Evolutionary conservation across 352 stramenopile genomes (phyloP), one percentile per base, ranked within the genome.

Genomic region (Phytophthora pini): DNA sequence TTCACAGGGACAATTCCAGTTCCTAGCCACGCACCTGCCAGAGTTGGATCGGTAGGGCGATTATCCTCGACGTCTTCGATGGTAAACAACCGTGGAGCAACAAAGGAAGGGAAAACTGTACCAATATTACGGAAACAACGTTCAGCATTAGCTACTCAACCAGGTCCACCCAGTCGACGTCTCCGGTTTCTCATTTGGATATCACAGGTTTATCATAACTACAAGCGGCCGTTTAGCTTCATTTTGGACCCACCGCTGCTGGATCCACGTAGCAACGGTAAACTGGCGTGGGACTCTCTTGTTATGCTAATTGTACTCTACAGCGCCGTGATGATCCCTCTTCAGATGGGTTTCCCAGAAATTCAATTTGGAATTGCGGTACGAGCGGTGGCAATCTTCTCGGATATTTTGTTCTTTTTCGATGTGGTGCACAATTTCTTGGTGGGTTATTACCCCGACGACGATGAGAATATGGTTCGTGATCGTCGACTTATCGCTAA

Each of bases 241-340:
- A 46, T 85, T 1, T 66, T 64, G 13, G 5, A 82, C 1, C 56
- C 62, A 15, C 76, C 81, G 1, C 49, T 92, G 5, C 45, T 92
- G 5, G 81, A 92, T 29, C 84, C 84, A 17, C 74, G 79, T 6
- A 82, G 72, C 61, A 87, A 77, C 11, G 59, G 50, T 5, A 90
- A 89, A 52, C 68, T 92, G 29, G 63, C 61, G 38, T 92, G 84
- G 84, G 84, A 92, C 41, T 71, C 77, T 31, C 54, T 94, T 34
- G 71, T 93, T 53, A 94, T 94, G 82, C 12, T 80, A 5, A 63
- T 91, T 26, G 80, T 93, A 13, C 65, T 94, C 2, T 94, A 94
- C 58, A 91, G 82, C 15, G 82, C 84, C 6, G 72, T 94, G 10
- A 58, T 89, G 40, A 78, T 94, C 20, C 84, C 86, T 0, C 65